Percentiles rank a stretch among this genome's conserved stretches.
Evolutionary conservation across 1,284 basidiomycete species (phyloP).

Genomic region (Mrakiaceae sp.): DNA sequence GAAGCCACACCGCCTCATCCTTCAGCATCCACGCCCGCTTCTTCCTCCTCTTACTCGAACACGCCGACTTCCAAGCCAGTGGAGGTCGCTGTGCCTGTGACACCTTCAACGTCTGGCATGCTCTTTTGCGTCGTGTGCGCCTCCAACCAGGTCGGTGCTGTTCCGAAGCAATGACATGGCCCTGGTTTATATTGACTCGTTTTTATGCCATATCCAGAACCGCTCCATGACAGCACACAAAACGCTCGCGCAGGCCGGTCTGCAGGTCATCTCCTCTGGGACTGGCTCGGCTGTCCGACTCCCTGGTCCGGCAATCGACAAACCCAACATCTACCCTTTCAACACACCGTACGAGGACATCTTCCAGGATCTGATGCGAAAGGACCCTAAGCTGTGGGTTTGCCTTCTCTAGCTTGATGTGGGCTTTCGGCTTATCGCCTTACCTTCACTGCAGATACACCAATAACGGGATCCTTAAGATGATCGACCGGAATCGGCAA

Average conservation of each 20-base stretch:
- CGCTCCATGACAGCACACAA: slow-evolving; percentile 98
- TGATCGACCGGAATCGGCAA: slow-evolving; percentile 91
- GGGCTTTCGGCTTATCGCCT: slow-evolving; percentile 14
- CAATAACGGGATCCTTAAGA: slow-evolving; percentile 91
- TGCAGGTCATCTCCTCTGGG: slow-evolving; percentile 83
- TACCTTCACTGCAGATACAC: slow-evolving; percentile 52
- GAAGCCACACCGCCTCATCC: no score
- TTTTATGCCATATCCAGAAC: slow-evolving; percentile 49
- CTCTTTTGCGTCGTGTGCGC: slow-evolving; percentile 93
- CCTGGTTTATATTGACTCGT: background rate
- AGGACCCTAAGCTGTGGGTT: slow-evolving; percentile 74
- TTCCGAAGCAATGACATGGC: background rate
- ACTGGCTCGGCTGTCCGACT: slow-evolving; percentile 95
- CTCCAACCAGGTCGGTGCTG: slow-evolving; percentile 70
- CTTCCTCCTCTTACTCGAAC: no score
- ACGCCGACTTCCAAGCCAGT: no score
- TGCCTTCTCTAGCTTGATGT: background rate
- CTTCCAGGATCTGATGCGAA: slow-evolving; percentile 77
- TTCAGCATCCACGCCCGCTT: no score
- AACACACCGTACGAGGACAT: slow-evolving; percentile 98
- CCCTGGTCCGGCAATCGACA: slow-evolving; percentile 91
- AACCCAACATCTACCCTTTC: slow-evolving; percentile 93
- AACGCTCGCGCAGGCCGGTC: slow-evolving; percentile 80
- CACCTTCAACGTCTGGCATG: background rate
- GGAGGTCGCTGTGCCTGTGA: no score